A percentile compares a stretch with the other conserved stretches of the same genome.
Conservation (phyloP, 495 filamentous ascomycete genomes). For the Usnea hakonensis region DNA sequence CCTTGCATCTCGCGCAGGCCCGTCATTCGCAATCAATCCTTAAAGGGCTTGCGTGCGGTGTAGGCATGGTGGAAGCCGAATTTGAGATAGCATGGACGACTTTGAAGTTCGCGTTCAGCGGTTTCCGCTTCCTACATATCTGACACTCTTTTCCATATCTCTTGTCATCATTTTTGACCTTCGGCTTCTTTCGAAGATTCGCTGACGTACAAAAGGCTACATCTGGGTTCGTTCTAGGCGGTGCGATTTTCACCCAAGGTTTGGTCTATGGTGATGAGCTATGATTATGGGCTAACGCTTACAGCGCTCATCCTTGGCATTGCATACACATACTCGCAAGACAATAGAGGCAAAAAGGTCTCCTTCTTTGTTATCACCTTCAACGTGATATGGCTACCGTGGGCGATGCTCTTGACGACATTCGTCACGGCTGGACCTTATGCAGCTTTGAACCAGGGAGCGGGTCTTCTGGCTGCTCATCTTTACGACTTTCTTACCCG, state of each 20-base stretch:
- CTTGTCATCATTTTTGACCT: background rate
- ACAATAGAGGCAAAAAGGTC: slow-evolving; percentile 63
- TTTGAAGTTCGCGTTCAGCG: slow-evolving; percentile 56
- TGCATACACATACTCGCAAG: slow-evolving; percentile 73
- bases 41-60: slow-evolving; percentile 62
- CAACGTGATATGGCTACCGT: slow-evolving; percentile 65
- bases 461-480: slow-evolving; percentile 74
- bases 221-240: slow-evolving; percentile 44
- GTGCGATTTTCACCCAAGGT: slow-evolving; percentile 49
- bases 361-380: slow-evolving; percentile 72
- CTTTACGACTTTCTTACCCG: slow-evolving; percentile 77
- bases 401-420: slow-evolving; percentile 62
- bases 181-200: background rate
- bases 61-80: slow-evolving; percentile 82
- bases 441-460: slow-evolving; percentile 47
- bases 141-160: slow-evolving; percentile 4
- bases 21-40: slow-evolving; percentile 72
- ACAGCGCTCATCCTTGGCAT: slow-evolving; percentile 67
- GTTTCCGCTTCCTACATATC: slow-evolving; percentile 86
- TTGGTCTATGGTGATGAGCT: slow-evolving; percentile 22
- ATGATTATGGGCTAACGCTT: slow-evolving; percentile 26
- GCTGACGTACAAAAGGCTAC: slow-evolving; percentile 43
- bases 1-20: slow-evolving; percentile 65
- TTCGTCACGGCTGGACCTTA: slow-evolving; percentile 48
- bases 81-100: slow-evolving; percentile 67